Base-by-base conservation (phyloP, 345 rosid species). In the Aurinia saxatilis region DNA sequence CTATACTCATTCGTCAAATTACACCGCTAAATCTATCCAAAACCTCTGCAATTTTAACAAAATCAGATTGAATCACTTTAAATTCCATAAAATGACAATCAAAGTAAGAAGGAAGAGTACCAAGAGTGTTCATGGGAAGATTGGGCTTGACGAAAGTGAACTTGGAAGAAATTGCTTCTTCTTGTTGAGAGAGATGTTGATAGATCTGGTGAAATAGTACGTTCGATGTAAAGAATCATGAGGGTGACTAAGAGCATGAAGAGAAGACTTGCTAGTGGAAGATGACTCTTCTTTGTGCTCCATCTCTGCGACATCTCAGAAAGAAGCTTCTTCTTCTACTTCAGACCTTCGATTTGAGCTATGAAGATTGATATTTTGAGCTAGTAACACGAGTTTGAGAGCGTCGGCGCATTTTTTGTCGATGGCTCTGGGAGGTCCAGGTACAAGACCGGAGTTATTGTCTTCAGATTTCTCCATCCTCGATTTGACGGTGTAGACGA, bases 11-110 rank as follows among this genome's bases (percentile, higher is more conserved):
- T 78, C 4, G 88, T 90, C 17, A 80, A 59, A 79, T 93, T 93
- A 75, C 97, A 93, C 41, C 68, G 56, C 78, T 76, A 47, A 82
- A 93, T 79, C 99, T 82, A 75, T 90, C 96, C 88, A 93, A 77
- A 60, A 73, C 79, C 79, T 75, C 96, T 85, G 65, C 63, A 45
- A 8, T 54, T 7, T 7, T 4, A 30, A 30, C n/a, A 11, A 6
- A 27, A 27, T 27, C 31, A 23, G 6, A n/a, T n/a, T n/a, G n/a
- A n/a, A n/a, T n/a, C n/a, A n/a, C n/a, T 27, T 27, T 7, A 4
- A 27, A 7, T 27, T 27, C 5, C 31, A 27, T 27, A 6, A 27
- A 27, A 27, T n/a, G n/a, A n/a, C n/a, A n/a, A 27, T 27, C 5
- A 6, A 27, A 27, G 12, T 19, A 16, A 25, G 55, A 65, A 57